Evolutionary conservation across 1,284 basidiomycete genomes (phyloP).

Genomic region (Somion occarium): DNA sequence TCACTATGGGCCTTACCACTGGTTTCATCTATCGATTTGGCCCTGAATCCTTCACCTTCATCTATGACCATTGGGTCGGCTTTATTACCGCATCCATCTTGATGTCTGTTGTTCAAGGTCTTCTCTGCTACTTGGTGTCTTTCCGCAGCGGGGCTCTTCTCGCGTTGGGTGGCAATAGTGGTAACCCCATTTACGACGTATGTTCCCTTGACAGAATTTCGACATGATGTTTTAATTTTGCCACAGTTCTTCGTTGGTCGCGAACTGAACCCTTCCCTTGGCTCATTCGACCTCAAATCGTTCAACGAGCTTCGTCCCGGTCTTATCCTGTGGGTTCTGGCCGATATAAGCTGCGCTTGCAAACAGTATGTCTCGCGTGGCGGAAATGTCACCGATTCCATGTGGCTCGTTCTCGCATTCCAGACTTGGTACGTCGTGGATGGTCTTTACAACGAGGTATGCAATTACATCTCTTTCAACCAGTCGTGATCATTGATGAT

Average conservation of each 20-base stretch:
- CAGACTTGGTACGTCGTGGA: slow-evolving; percentile 89
- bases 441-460: slow-evolving; percentile 84
- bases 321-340: slow-evolving; percentile 90
- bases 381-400: slow-evolving; percentile 79
- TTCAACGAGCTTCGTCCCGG: slow-evolving; percentile 97
- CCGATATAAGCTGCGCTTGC: slow-evolving; percentile 90
- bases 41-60: slow-evolving; percentile 77
- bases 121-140: slow-evolving; percentile 71
- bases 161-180: slow-evolving; percentile 90
- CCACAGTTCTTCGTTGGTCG: slow-evolving; percentile 93
- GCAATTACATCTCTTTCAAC: slow-evolving; percentile 11
- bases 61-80: slow-evolving; percentile 92
- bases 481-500: not conserved
- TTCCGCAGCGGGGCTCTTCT: slow-evolving; percentile 71
- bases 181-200: slow-evolving; percentile 89
- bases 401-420: slow-evolving; percentile 87
- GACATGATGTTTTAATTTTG: slow-evolving; percentile 7
- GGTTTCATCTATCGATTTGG: slow-evolving; percentile 75
- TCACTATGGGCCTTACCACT: slow-evolving; percentile 66
- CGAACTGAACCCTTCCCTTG: slow-evolving; percentile 88
- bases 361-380: slow-evolving; percentile 82
- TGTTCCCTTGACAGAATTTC: slow-evolving; percentile 26
- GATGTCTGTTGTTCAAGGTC: slow-evolving; percentile 76
- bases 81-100: slow-evolving; percentile 81
- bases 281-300: slow-evolving; percentile 91